phyloP scores from a whole-genome alignment of 2,329 filamentous ascomycete genomes.

The Monilinia laxa region DNA sequence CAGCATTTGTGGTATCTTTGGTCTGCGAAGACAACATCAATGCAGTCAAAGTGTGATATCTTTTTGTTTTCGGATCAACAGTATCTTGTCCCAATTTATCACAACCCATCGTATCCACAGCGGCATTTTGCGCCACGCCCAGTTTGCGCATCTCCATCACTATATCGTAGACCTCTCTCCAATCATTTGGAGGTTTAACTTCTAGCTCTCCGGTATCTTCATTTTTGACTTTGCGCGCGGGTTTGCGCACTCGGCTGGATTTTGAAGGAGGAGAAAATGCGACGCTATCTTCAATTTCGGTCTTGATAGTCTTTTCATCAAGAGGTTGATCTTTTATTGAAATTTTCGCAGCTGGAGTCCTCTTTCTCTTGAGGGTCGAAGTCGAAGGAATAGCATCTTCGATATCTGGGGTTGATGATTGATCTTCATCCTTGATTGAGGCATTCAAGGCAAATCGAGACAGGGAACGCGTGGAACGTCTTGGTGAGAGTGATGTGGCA shows the following conservation, averaged over 20 bases:
- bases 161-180: constrained; percentile 76
- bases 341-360: constrained; percentile 32
- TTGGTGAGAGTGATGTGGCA: constrained; percentile 43
- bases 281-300: constrained; percentile 42
- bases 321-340: constrained; percentile 50
- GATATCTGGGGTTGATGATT: constrained; percentile 47
- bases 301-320: constrained; percentile 42
- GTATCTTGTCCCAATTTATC: constrained; percentile 17
- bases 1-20: constrained; percentile 70
- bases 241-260: constrained; percentile 46
- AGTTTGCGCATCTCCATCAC: constrained; percentile 73
- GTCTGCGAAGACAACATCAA: constrained; percentile 74
- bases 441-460: constrained; percentile 48
- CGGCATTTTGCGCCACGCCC: constrained; percentile 65
- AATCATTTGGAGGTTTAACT: constrained; percentile 68
- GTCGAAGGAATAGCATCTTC: constrained; percentile 51
- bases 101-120: constrained; percentile 83
- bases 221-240: constrained; percentile 48
- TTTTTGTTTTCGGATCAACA: constrained; percentile 38
- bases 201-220: constrained; percentile 44
- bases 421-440: constrained; percentile 32
- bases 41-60: constrained; percentile 67
- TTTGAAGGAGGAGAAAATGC: constrained; percentile 36
- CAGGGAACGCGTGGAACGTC: constrained; percentile 51
- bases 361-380: constrained; percentile 48